Evolutionary conservation across 2,329 filamentous ascomycete genomes (phyloP).

Genomic region (Aspergillus sp.): DNA sequence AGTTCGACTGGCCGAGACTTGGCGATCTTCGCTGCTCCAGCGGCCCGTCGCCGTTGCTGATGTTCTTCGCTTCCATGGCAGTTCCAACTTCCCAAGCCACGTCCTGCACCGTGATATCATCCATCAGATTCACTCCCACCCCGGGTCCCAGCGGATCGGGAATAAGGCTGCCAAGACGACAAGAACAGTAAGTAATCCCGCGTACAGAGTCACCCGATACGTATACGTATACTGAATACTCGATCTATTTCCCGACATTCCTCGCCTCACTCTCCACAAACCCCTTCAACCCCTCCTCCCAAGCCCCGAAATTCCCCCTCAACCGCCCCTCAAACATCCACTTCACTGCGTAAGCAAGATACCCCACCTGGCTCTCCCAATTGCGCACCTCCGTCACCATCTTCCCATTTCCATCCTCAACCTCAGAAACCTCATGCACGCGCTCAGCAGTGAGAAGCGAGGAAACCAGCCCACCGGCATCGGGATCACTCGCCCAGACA

Average conservation of each 20-base stretch:
- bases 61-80: background rate
- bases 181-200: background rate
- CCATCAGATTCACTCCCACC: background rate
- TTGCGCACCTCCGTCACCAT: slow-evolving; percentile 37
- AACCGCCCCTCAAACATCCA: slow-evolving; percentile 43
- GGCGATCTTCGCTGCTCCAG: too few relatives aligned
- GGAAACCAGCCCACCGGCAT: slow-evolving; percentile 29
- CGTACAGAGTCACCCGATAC: too few relatives aligned
- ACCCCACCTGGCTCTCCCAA: slow-evolving; percentile 48
- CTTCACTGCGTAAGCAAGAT: slow-evolving; percentile 41
- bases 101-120: slow-evolving; percentile 4
- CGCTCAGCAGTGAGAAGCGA: slow-evolving; percentile 45
- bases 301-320: slow-evolving; percentile 39
- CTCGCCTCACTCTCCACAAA: slow-evolving; percentile 20
- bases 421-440: slow-evolving; percentile 48
- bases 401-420: slow-evolving; percentile 20
- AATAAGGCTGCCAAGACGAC: background rate
- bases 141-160: background rate
- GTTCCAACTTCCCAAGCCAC: background rate
- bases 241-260: background rate
- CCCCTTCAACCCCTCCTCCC: slow-evolving; percentile 42
- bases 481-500: slow-evolving; percentile 28
- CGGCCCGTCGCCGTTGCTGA: too few relatives aligned
- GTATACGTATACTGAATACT: too few relatives aligned
- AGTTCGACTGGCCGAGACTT: background rate